A percentile compares a stretch with the other conserved stretches of the same genome.
phyloP scores from a whole-genome alignment of 306 rosid genomes.

The Comarum palustre region DNA sequence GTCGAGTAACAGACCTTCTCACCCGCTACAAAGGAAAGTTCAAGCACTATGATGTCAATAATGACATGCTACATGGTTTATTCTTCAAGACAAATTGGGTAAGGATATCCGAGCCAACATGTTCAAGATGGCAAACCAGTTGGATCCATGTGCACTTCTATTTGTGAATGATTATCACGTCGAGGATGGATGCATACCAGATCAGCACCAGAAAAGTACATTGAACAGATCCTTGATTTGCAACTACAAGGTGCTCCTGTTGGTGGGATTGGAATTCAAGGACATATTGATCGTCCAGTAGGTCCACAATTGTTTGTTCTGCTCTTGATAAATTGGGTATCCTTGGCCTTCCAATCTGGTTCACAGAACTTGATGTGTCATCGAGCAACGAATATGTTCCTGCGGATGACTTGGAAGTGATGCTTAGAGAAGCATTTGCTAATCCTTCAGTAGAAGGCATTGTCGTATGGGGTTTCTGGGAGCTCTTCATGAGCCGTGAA shows the following conservation, averaged over 20 bases:
- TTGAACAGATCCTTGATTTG: slow-evolving; percentile 60
- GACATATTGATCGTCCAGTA: slow-evolving; percentile 81
- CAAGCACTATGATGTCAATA: slow-evolving; percentile 84
- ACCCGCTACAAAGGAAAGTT: slow-evolving; percentile 76
- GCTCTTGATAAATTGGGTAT: slow-evolving; percentile 68
- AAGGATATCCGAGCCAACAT: slow-evolving; percentile 68
- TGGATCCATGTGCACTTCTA: slow-evolving; percentile 62
- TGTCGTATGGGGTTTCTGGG: slow-evolving; percentile 95
- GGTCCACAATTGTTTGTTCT: slow-evolving; percentile 77
- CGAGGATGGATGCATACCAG: slow-evolving; percentile 68
- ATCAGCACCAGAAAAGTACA: slow-evolving; percentile 77
- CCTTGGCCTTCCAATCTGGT: slow-evolving; percentile 84
- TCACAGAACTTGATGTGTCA: slow-evolving; percentile 80
- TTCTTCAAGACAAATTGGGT: slow-evolving; percentile 71
- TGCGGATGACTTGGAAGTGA: slow-evolving; percentile 88
- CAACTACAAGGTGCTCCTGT: slow-evolving; percentile 78
- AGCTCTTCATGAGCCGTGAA: slow-evolving; percentile 74
- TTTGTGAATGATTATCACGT: slow-evolving; percentile 81
- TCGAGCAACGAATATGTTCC: slow-evolving; percentile 65
- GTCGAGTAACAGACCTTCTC: slow-evolving; percentile 57
- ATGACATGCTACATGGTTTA: slow-evolving; percentile 89
- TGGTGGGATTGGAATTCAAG: slow-evolving; percentile 88
- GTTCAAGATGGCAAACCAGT: slow-evolving; percentile 71
- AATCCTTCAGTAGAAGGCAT: slow-evolving; percentile 77
- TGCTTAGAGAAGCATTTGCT: slow-evolving; percentile 68